Conservation (phyloP, 768 basidiomycete species). For the Russula olivacea region DNA sequence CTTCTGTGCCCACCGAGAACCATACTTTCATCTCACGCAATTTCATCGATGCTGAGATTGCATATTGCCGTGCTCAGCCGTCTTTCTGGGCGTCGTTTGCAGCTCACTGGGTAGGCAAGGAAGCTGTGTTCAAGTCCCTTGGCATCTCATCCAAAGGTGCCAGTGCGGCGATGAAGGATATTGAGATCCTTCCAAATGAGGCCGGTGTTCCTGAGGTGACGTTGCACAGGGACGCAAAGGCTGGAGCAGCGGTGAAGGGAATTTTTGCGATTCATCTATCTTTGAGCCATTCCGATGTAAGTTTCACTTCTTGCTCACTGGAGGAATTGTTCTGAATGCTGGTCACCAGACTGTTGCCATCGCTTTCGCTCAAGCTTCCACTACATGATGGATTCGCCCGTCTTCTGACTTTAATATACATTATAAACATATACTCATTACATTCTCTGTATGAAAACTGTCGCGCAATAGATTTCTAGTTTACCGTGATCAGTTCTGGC, state of each 20-base stretch:
- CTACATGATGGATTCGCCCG: constrained; percentile 26
- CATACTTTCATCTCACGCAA: constrained; percentile 84
- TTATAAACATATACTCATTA: constrained; percentile 6
- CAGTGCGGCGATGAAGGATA: constrained; percentile 92
- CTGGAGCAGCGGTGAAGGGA: constrained; percentile 64
- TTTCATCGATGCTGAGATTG: constrained; percentile 84
- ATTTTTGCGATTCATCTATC: constrained; percentile 75
- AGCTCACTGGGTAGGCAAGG: constrained; percentile 96
- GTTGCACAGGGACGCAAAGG: constrained; percentile 75
- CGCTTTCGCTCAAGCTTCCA: constrained; percentile 75
- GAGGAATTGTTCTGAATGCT: constrained; percentile 24
- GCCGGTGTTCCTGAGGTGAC: constrained; percentile 44
- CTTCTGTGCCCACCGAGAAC: constrained; percentile 85
- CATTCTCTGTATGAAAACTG: constrained; percentile 1
- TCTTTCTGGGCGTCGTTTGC: constrained; percentile 88
- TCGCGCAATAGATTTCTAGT: constrained; percentile 4
- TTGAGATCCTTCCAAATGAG: constrained; percentile 63
- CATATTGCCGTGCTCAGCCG: constrained; percentile 83
- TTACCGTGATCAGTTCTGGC: neutral
- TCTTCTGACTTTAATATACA: neutral
- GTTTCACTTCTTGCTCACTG: constrained; percentile 29
- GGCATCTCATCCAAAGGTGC: constrained; percentile 88
- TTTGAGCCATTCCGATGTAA: constrained; percentile 87
- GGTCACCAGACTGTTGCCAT: constrained; percentile 66
- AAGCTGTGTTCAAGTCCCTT: constrained; percentile 94